A percentile compares a stretch with the other conserved stretches of the same genome.
These are phyloP conservation scores for Alternaria hordeiaustralica DNA, from an alignment of 2,329 filamentous ascomycete genomes.

Conservation along the genomic window DNA sequence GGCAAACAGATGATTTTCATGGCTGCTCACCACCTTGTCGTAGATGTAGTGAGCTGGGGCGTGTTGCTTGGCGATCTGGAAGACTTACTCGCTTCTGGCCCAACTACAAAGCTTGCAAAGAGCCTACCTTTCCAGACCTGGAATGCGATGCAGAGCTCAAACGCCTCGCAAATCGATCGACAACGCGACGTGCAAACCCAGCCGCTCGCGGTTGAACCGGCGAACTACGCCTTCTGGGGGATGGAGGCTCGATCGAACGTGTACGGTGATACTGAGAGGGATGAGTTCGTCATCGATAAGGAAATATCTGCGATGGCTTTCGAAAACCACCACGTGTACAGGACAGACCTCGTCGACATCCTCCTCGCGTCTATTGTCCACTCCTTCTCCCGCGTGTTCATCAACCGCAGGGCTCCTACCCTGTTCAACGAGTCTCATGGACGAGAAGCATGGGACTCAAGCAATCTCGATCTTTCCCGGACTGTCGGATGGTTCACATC, in stretches of 20 bases:
- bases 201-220: constrained; percentile 21
- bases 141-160: constrained; percentile 31
- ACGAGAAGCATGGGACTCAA: constrained; percentile 50
- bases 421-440: constrained; percentile 54
- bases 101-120: constrained; percentile 19
- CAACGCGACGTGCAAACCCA: constrained; percentile 15
- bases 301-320: constrained; percentile 29
- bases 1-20: constrained; percentile 38
- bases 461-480: constrained; percentile 59
- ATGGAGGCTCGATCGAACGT: constrained; percentile 35
- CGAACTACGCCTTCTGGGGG: constrained; percentile 39
- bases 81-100: constrained; percentile 30
- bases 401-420: constrained; percentile 58
- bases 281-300: constrained; percentile 33
- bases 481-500: constrained; percentile 69
- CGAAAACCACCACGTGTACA: constrained; percentile 51
- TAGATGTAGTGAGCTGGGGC: constrained; percentile 45
- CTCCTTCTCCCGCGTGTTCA: constrained; percentile 63
- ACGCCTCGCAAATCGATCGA: constrained; percentile 22
- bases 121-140: constrained; percentile 40
- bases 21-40: constrained; percentile 41
- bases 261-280: constrained; percentile 40
- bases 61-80: constrained; percentile 42
- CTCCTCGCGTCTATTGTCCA: constrained; percentile 62
- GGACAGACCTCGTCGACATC: constrained; percentile 61